Evolutionary conservation across 805 yeast genomes (phyloP), one percentile per base, ranked within the genome.

Genomic region (Torulaspora delbrueckii): DNA sequence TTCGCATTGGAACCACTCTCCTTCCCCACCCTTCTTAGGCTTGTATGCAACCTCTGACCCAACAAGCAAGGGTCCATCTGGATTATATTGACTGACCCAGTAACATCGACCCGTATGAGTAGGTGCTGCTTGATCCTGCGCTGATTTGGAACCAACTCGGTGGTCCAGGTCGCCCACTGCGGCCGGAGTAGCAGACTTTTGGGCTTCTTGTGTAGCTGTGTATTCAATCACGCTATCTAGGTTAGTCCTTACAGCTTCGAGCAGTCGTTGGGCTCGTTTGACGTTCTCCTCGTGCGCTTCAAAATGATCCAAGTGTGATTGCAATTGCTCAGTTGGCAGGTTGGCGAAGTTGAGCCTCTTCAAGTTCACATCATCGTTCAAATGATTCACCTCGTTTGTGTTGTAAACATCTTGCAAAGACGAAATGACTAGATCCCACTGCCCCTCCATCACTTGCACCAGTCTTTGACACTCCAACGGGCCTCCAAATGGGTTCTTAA

Each of bases 1-100:
- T 58, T 85, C 88, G 69, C 99, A 93, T 63, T 87, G 96, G 55
- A 93, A 88, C 99, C 99, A 93, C 61, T 91, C 98, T 10, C 78
- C 90, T n/a, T 78, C 74, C 38, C 82, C 84, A 32, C 84, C 74
- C 56, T 78, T 81, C 48, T 75, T 75, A 19, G 89, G 76, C 60
- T 83, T 82, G 69, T 83, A 91, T 1, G 97, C 98, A 0, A 93
- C 96, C 55, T 86, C 95, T 0, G 93, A 77, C 1, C 91, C 90
- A 1, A 84, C 68, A 2, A 60, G 54, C 4, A 82, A 70, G 0
- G 82, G 78, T 30, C 76, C 84, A 23, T 73, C 71, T 1, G 83
- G 79, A 56, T 82, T 82, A 62, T 63, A 82, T 24, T 76, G 76
- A 37, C 85, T 78, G 1, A 66, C 53, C 71, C 74, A 72, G 49